A percentile compares a stretch with the other conserved stretches of the same genome.
Conservation (phyloP, 495 filamentous ascomycete genomes). For the Penicillium pancosmium region DNA sequence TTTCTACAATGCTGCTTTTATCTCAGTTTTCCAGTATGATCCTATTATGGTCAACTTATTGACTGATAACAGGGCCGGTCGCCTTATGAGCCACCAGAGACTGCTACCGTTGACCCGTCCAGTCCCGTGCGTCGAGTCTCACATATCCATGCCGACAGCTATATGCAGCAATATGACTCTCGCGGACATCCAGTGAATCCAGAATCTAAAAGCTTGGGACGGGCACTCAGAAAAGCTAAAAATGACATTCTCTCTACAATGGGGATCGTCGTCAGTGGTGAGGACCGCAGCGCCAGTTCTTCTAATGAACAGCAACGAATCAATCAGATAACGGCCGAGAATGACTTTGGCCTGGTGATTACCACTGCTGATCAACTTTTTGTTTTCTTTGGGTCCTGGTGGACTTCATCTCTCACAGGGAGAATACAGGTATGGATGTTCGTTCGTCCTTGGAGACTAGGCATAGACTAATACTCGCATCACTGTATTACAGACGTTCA, state of each 20-base stretch:
- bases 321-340: constrained; percentile 48
- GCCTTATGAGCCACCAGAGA: constrained; percentile 65
- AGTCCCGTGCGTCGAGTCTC: constrained; percentile 34
- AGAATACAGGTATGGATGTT: constrained; percentile 48
- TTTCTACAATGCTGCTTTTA: not conserved
- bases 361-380: constrained; percentile 45
- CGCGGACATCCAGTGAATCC: constrained; percentile 69
- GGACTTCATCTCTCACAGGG: constrained; percentile 44
- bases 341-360: constrained; percentile 54
- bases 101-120: constrained; percentile 19
- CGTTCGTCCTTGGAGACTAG: not conserved
- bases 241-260: constrained; percentile 62
- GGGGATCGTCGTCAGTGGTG: constrained; percentile 52
- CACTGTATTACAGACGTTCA: constrained; percentile 43
- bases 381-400: constrained; percentile 47
- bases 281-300: constrained; percentile 37
- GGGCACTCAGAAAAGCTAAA: constrained; percentile 52
- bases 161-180: constrained; percentile 69
- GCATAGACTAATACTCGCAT: not conserved
- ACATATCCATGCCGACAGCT: constrained; percentile 46
- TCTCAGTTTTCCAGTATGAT: not conserved
- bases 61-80: constrained; percentile 63
- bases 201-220: constrained; percentile 47
- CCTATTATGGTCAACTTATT: constrained; percentile 11
- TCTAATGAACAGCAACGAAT: constrained; percentile 46